Evolutionary conservation across 176 grass and related monocot species (phyloP).

Genomic region (Tuctoria greenei): DNA sequence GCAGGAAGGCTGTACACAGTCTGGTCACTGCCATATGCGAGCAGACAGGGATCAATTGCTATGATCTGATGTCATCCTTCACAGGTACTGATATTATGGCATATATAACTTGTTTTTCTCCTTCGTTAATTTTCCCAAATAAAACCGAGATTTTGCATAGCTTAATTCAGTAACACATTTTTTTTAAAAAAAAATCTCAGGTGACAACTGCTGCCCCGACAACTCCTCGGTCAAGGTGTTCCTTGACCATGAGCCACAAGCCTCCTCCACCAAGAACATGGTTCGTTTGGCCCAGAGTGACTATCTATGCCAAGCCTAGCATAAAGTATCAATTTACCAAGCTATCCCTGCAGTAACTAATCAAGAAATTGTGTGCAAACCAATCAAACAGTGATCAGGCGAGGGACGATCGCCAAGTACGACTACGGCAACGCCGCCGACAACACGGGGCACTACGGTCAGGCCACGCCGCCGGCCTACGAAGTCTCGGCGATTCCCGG

Average conservation of each 20-base stretch:
- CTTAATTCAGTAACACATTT: background rate
- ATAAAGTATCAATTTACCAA: too few species aligned
- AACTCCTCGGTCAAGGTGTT: conserved; percentile 40
- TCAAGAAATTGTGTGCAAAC: background rate
- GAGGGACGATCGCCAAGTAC: conserved; percentile 54
- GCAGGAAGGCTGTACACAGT: conserved; percentile 32
- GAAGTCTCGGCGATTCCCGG: conserved; percentile 49
- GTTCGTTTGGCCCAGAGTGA: conserved; percentile 61
- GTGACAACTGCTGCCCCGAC: conserved; percentile 65
- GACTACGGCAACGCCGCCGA: conserved; percentile 43
- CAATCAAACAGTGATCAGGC: conserved; percentile 40
- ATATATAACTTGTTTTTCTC: background rate
- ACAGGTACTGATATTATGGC: conserved; percentile 37
- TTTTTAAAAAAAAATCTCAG: conserved; percentile 5
- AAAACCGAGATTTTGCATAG: background rate
- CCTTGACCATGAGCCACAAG: conserved; percentile 55
- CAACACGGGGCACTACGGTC: conserved; percentile 53
- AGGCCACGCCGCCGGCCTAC: conserved; percentile 44
- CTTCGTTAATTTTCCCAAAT: background rate
- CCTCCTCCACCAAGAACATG: conserved; percentile 59
- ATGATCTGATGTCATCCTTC: conserved; percentile 37
- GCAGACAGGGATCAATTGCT: conserved; percentile 49
- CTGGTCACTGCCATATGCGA: conserved; percentile 46
- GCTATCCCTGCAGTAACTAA: background rate
- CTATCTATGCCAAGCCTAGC: background rate